Evolutionary conservation across 2,329 filamentous ascomycete genomes (phyloP), one percentile per base, ranked within the genome.

Genomic region (Pseudocercospora fijiensis): DNA sequence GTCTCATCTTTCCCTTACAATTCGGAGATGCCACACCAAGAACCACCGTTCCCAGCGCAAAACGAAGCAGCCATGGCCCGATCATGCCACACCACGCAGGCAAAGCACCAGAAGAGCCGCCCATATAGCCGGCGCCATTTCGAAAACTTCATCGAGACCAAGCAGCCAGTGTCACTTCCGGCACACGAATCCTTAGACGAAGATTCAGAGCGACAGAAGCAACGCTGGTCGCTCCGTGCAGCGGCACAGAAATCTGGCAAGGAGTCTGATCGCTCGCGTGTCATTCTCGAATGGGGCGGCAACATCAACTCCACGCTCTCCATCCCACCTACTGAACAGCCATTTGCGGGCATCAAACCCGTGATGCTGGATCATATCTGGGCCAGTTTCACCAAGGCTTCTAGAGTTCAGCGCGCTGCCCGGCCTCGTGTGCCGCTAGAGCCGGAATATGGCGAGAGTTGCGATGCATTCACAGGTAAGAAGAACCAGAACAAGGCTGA

Each of bases 221-320:
- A 49, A 18, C 45, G 45, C 18, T 4, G 13, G 5, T 6, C 18
- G 4, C 45, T 49, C 24, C 45, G 45, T 18, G 24, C 8, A 10
- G 24, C 18, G 10, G 45, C 45, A 4, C 45, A 49, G 45, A 49
- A 26, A n/a, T 49, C 45, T 26, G 45, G 45, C 3, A 49, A 49
- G 45, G 20, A 22, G 18, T 8, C 45, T 7, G 41, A 37, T 11
- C 30, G 27, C 16, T 20, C 24, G 10, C 26, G 13, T 26, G 45
- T 57, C 47, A 63, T 55, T 4, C 24, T 63, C 11, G 43, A 60
- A 27, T 63, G 61, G 61, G 28, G 57, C 27, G 61, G 61, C 11
- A 52, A 63, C 26, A 49, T 57, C 24, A 26, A 41, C 24, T 43
- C 57, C 2, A 22, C 57, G 7, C 22, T 63, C 16, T 45, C 41